Conservation (phyloP, 345 rosid species). For the Noccaea caerulescens region DNA sequence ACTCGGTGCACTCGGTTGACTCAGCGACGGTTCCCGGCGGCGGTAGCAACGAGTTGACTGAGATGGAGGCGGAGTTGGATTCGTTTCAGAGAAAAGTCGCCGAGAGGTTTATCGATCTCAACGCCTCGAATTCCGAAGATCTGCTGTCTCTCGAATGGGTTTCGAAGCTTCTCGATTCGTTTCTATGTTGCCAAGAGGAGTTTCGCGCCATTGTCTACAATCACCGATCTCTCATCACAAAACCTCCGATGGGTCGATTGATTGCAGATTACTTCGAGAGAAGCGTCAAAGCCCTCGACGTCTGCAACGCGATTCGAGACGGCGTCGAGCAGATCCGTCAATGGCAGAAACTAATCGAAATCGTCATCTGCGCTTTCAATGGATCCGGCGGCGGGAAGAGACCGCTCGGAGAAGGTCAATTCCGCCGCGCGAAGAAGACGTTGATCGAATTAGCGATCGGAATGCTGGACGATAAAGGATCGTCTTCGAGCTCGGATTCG, state of each 20-base stretch:
- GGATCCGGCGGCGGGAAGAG: slow-evolving; percentile 32
- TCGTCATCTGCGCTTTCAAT: slow-evolving; percentile 71
- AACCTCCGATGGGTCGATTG: slow-evolving; percentile 59
- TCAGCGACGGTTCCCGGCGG: slow-evolving; percentile 19
- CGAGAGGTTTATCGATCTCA: slow-evolving; percentile 55
- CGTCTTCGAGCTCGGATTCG: slow-evolving; percentile 46
- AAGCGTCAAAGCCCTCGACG: slow-evolving; percentile 78
- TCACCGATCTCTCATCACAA: slow-evolving; percentile 29
- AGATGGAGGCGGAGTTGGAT: slow-evolving; percentile 56
- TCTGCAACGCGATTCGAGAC: slow-evolving; percentile 83
- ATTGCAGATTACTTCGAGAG: slow-evolving; percentile 65
- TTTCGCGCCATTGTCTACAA: slow-evolving; percentile 53
- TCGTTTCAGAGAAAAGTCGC: slow-evolving; percentile 63
- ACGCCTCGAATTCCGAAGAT: slow-evolving; percentile 39
- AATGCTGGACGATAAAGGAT: slow-evolving; percentile 85
- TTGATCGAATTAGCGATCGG: slow-evolving; percentile 69
- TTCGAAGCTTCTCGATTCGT: slow-evolving; percentile 58
- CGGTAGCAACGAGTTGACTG: slow-evolving; percentile 21
- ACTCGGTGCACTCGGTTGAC: slow-evolving; percentile 44
- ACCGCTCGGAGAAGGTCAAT: slow-evolving; percentile 76
- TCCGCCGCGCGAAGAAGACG: slow-evolving; percentile 87
- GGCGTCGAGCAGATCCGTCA: slow-evolving; percentile 76
- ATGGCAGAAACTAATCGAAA: slow-evolving; percentile 76
- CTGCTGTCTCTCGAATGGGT: slow-evolving; percentile 68
- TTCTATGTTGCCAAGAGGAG: slow-evolving; percentile 64